Evolutionary conservation across 257 asterid species (phyloP).

Genomic region (Forsythia viridissima): DNA sequence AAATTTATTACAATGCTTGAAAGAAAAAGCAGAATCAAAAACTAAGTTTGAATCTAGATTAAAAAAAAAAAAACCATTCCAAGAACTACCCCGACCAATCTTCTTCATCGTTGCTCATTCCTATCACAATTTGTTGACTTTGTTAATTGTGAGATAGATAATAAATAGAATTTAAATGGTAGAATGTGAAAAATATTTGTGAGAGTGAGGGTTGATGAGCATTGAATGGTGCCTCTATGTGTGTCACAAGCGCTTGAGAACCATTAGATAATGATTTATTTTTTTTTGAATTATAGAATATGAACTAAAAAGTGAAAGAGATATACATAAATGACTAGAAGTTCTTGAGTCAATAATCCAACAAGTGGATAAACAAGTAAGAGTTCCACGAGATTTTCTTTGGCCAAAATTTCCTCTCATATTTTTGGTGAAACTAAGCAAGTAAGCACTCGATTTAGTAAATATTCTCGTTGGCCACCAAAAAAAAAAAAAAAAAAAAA

Average conservation of each 20-base stretch:
- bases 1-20: neutral
- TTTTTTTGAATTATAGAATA: neutral
- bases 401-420: neutral
- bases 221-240: neutral
- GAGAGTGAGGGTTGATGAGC: neutral
- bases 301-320: neutral
- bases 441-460: no score
- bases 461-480: no score
- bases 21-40: neutral
- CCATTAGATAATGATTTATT: conserved; percentile 1
- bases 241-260: conserved; percentile 4
- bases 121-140: conserved; percentile 6
- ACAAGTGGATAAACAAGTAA: neutral
- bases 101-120: neutral
- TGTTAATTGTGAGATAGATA: conserved; percentile 12
- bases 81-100: conserved; percentile 16
- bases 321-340: neutral
- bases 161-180: neutral
- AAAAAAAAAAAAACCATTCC: neutral
- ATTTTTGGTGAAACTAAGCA: no score
- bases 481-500: no score
- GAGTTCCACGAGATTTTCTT: neutral
- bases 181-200: neutral
- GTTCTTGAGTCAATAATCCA: neutral
- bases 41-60: neutral